Conservation (phyloP, 75 land plant species). For the Azolla pinnata region DNA sequence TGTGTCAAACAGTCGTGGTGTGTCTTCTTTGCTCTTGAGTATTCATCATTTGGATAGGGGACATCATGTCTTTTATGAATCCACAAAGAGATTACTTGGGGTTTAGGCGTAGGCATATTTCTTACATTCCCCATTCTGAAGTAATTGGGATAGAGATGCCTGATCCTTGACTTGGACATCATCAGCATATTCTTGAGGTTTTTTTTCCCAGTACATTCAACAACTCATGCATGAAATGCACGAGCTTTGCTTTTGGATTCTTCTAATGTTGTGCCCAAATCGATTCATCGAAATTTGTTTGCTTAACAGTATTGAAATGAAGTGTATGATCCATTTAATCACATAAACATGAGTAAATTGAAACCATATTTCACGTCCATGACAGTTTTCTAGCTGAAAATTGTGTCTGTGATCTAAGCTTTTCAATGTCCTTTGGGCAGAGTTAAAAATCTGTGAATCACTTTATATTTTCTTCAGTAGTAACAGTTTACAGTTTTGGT, state of each 20-base stretch:
- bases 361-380: neutral
- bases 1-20: neutral
- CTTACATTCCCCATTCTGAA: neutral
- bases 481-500: neutral
- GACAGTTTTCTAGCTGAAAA: neutral
- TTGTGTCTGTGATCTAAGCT: neutral
- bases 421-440: neutral
- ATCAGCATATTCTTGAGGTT: neutral
- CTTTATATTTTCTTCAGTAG: neutral
- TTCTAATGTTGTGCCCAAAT: too few species aligned
- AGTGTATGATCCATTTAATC: neutral
- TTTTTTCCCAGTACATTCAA: too few species aligned
- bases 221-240: too few species aligned
- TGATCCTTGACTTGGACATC: neutral
- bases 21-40: neutral
- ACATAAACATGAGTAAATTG: neutral
- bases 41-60: neutral
- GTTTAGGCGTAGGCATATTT: too few species aligned
- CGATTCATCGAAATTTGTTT: too few species aligned
- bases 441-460: neutral
- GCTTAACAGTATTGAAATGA: too few species aligned
- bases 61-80: too few species aligned
- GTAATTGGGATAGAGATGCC: neutral
- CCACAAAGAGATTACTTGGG: too few species aligned
- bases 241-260: too few species aligned